These are phyloP conservation scores for Leccinum subgranulosum DNA, from an alignment of 768 basidiomycete species.

Conservation along the genomic window DNA sequence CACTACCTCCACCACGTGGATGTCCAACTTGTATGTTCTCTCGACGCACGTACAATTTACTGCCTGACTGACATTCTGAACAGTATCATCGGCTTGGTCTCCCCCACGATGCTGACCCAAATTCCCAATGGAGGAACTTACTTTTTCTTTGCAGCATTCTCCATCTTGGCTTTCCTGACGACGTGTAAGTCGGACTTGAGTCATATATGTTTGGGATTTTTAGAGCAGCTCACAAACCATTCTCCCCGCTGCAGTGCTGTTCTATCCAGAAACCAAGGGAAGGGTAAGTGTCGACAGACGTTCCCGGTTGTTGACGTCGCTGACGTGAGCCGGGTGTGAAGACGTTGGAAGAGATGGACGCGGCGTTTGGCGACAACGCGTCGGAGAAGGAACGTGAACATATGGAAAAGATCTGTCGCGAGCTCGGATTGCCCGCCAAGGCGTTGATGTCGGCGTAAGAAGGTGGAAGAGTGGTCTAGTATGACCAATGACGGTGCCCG, in stretches of 20 bases:
- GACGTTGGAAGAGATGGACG: slow-evolving; percentile 35
- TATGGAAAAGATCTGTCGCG: slow-evolving; percentile 26
- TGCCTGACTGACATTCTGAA: background rate
- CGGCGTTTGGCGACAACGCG: slow-evolving; percentile 29
- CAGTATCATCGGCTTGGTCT: slow-evolving; percentile 28
- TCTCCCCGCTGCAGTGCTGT: slow-evolving; percentile 11
- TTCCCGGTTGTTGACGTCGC: background rate
- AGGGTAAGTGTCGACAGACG: slow-evolving; percentile 21
- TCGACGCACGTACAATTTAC: background rate
- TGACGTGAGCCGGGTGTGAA: slow-evolving; percentile 6
- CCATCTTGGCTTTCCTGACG: slow-evolving; percentile 28
- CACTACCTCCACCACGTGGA: slow-evolving; percentile 41
- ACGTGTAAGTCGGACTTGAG: slow-evolving; percentile 16
- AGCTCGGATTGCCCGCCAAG: slow-evolving; percentile 27
- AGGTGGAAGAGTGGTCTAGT: background rate
- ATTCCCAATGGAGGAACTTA: slow-evolving; percentile 25
- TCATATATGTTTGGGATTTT: background rate
- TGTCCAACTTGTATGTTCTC: slow-evolving; percentile 34
- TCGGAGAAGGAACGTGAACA: slow-evolving; percentile 25
- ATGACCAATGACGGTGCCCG: background rate
- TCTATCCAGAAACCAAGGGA: slow-evolving; percentile 33
- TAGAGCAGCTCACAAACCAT: background rate
- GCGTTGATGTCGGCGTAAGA: slow-evolving; percentile 21
- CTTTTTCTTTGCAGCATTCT: slow-evolving; percentile 28
- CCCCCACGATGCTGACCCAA: slow-evolving; percentile 25